phyloP scores from a whole-genome alignment of 805 yeast genomes.

The Spathaspora boniae region DNA sequence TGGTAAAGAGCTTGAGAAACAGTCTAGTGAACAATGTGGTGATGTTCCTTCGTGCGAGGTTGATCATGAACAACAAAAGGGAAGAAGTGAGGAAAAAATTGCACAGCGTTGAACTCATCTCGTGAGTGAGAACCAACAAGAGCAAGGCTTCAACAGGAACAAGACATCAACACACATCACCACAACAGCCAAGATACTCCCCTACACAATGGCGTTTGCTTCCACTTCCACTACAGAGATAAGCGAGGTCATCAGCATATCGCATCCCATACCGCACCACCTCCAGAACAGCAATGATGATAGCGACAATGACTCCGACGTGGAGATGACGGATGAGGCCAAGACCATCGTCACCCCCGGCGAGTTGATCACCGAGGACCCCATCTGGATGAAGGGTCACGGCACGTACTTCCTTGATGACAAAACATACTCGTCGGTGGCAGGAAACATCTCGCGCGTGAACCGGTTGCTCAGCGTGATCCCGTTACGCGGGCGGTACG shows the following conservation, averaged over 20 bases:
- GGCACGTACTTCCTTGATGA: slow-evolving; percentile 83
- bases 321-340: slow-evolving; percentile 35
- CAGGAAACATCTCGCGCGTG: slow-evolving; percentile 84
- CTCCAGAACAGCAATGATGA: slow-evolving; percentile 10
- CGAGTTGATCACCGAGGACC: slow-evolving; percentile 91
- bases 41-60: too few species aligned
- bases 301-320: slow-evolving; percentile 30
- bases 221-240: slow-evolving; percentile 20
- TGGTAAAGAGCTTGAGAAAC: too few species aligned
- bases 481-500: slow-evolving; percentile 83
- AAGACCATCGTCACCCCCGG: slow-evolving; percentile 82
- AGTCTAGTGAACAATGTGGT: too few species aligned
- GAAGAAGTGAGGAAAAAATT: slow-evolving; percentile 3
- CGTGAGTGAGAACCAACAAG: too few species aligned
- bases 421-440: slow-evolving; percentile 83
- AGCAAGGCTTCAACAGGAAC: too few species aligned
- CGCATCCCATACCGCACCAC: slow-evolving; percentile 21
- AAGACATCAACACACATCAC: neutral
- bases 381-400: slow-evolving; percentile 98
- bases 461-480: slow-evolving; percentile 81
- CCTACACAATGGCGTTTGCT: too few species aligned
- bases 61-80: too few species aligned
- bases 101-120: too few species aligned
- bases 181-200: neutral
- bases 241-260: slow-evolving; percentile 36